Evolutionary conservation across 305 asterid species (phyloP), one percentile per base, ranked within the genome.

Genomic region (Fraxinus dipetala): DNA sequence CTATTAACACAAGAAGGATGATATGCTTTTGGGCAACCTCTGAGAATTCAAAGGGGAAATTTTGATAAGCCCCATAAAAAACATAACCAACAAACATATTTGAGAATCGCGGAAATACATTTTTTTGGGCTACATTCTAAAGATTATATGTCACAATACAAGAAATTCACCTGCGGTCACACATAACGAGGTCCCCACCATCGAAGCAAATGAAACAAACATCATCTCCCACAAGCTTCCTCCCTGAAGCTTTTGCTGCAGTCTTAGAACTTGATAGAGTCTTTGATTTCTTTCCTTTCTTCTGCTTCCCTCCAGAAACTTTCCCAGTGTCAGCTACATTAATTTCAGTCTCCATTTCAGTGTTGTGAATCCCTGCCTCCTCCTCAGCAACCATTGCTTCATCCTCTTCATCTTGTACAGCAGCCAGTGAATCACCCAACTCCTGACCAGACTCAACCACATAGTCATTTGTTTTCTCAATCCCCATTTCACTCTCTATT

Each of bases 151-250:
- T 77, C 76, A 78, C 51, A 32, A 61, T 77, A 63, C 82, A 81
- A 51, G 85, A 78, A 85, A 38, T 88, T 84, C 86, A 96, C 99
- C 98, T 90, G 18, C 97, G 94, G 84, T 93, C 98, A 88, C 99
- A 94, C 45, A 96, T 87, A 79, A 94, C 95, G n/a, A 96, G 98
- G 70, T 91, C 92, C 75, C 99, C 99, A 72, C 99, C 99, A 87
- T 96, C 98, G 83, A 96, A 96, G 93, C 99, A 96, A 86, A 96
- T 93, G 91, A 96, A 94, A 85, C 99, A 96, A 79, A 96, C 98
- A 83, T 96, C 98, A 80, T 96, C 98, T 48, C 89, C 98, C 31
- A 85, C 88, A 0, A 85, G 77, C 90, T 92, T 93, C 89, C 84
- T 89, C 67, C 90, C 79, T 61, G 90, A 80, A 79, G 94, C 83